Evolutionary conservation across 2,329 filamentous ascomycete genomes (phyloP).

Genomic region (Elsinoe necatrix): DNA sequence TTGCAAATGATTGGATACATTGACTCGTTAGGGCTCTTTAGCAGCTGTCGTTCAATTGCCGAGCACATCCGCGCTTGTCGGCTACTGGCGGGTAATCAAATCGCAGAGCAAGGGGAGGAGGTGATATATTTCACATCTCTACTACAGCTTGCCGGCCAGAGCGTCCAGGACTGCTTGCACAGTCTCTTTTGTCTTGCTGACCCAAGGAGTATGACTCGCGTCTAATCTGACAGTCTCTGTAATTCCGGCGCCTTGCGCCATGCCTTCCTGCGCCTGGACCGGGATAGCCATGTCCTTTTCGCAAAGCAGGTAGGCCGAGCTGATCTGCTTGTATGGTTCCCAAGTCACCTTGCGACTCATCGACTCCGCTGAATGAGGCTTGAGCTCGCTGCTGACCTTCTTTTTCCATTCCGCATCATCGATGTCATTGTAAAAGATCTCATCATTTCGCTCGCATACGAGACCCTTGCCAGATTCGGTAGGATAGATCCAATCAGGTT

Average conservation of each 20-base stretch:
- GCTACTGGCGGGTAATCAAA: too few relatives aligned
- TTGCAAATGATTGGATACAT: too few relatives aligned
- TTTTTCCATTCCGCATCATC: conserved; percentile 20
- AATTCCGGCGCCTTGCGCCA: conserved; percentile 25
- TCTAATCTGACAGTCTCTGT: conserved; percentile 22
- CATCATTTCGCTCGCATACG: conserved; percentile 1
- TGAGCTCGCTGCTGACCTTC: conserved; percentile 20
- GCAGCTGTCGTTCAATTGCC: too few relatives aligned
- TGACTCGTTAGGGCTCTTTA: too few relatives aligned
- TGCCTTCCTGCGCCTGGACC: conserved; percentile 29
- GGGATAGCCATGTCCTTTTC: conserved; percentile 33
- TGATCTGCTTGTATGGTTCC: conserved; percentile 34
- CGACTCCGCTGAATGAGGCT: conserved; percentile 25
- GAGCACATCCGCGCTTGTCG: too few relatives aligned
- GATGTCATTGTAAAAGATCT: conserved; percentile 33
- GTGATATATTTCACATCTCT: too few relatives aligned
- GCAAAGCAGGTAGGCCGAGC: conserved; percentile 36
- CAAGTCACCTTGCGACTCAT: conserved; percentile 23
- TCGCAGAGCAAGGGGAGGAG: too few relatives aligned
- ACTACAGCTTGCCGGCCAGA: conserved; percentile 16
- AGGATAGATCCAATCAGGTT: conserved; percentile 13
- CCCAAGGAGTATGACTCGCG: conserved; percentile 25
- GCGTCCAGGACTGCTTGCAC: conserved; percentile 17
- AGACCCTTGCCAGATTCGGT: conserved; percentile 13
- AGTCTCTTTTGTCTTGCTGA: conserved; percentile 23